These are phyloP conservation scores for Coprinopsis cinerea DNA, from an alignment of 768 basidiomycete species.

Conservation along the genomic window DNA sequence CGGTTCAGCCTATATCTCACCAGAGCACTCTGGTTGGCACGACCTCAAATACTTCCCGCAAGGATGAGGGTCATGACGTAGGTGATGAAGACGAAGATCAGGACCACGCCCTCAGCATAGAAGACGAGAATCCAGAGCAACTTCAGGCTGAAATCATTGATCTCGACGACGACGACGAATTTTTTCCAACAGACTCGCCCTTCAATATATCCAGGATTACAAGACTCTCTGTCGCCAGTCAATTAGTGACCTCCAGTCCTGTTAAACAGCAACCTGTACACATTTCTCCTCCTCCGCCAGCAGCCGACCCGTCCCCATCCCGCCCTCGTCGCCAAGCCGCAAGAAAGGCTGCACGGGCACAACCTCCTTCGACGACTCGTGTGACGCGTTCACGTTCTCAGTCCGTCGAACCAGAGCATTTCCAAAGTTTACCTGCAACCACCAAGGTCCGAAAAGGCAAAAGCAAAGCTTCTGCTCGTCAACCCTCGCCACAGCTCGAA, in stretches of 20 bases:
- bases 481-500: slow-evolving; percentile 3
- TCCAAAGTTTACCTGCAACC: slow-evolving; percentile 6
- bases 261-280: too few species aligned
- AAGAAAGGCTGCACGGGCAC: neutral
- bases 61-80: neutral
- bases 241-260: too few species aligned
- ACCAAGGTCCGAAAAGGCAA: slow-evolving; percentile 2
- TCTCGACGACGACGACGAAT: too few species aligned
- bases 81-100: too few species aligned
- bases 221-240: too few species aligned
- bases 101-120: too few species aligned
- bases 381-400: slow-evolving; percentile 6
- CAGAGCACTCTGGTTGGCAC: slow-evolving; percentile 1
- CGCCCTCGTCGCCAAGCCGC: neutral
- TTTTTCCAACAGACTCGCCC: too few species aligned
- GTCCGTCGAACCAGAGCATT: slow-evolving; percentile 14
- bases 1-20: neutral
- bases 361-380: neutral
- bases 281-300: neutral
- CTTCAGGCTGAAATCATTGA: too few species aligned
- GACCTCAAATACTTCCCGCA: neutral
- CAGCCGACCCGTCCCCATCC: neutral
- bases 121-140: neutral
- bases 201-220: too few species aligned
- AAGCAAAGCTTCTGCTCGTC: slow-evolving; percentile 1